Evolutionary conservation across 371 early-diverging fungal species (phyloP), one percentile per base, ranked within the genome.

Genomic region (Mortierella sp.): DNA sequence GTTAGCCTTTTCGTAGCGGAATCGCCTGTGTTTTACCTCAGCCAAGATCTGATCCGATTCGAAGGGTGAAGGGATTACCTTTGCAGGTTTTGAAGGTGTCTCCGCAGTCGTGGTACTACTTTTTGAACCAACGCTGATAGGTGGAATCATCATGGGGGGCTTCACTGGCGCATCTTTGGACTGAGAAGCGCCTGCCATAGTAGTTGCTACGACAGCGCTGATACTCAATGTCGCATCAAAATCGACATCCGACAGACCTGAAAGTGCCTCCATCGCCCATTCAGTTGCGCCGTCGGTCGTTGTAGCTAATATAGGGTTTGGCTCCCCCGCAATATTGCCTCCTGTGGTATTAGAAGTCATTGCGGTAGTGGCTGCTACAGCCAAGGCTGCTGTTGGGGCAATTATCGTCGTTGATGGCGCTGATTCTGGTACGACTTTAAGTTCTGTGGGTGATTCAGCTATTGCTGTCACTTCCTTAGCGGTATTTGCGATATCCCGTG

Each of bases 261-360:
- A 79, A 21, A 79, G 15, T 45, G 75, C 65, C 38, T 78, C 73
- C 40, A 63, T 47, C 19, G 68, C 71, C 80, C 80, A 79, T 16
- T 64, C 52, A 19, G 61, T 66, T n/a, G 74, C 65, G n/a, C 43
- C 40, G n/a, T 71, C 72, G 32, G 13, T 53, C 3, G 32, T 38
- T 3, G 36, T 40, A 19, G 65, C 36, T 55, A 28, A 47, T n/a
- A 53, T 67, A 22, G 65, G 47, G 9, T 38, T 50, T 21, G 24
- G 22, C 24, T 59, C 61, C 22, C 11, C 50, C 10, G 58, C 22
- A 4, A 58, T 36, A 11, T n/a, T 22, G 5, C 52, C 16, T 8
- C 55, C 16, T 41, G 65, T 43, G n/a, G 67, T 1, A 28, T n/a
- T 33, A 36, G 63, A 22, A 13, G 53, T 36, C 38, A 28, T 11